A percentile compares a stretch with the other conserved stretches of the same genome.
Conservation (phyloP, 768 basidiomycete species). For the Pulveroboletus ravenelii region DNA sequence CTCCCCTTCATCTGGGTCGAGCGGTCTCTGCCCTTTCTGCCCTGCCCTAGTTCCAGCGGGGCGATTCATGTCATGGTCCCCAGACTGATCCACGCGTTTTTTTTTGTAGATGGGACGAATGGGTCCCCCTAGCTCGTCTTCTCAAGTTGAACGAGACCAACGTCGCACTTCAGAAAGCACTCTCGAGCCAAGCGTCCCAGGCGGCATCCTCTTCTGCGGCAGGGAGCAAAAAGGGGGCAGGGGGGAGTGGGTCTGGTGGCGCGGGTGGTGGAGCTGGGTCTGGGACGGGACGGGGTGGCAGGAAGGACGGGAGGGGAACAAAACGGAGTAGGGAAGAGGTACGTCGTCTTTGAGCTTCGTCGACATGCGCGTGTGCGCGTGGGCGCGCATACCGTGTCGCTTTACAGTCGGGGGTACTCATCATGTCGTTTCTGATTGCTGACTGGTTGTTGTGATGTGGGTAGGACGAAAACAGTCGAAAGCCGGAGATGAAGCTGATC, state of each 20-base stretch:
- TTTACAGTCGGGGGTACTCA: too few species aligned
- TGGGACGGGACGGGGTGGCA: conserved; percentile 28
- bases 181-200: conserved; percentile 45
- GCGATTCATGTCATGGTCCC: not conserved
- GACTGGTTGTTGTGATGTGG: not conserved
- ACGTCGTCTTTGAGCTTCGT: conserved; percentile 16
- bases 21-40: not conserved
- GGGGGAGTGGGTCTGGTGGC: conserved; percentile 24
- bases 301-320: conserved; percentile 65
- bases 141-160: conserved; percentile 84
- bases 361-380: not conserved
- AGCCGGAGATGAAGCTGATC: conserved; percentile 85
- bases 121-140: conserved; percentile 78
- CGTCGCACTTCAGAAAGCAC: conserved; percentile 67
- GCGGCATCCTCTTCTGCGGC: conserved; percentile 35
- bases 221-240: conserved; percentile 24
- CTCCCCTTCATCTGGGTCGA: too few species aligned
- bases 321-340: conserved; percentile 77
- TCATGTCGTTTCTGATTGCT: not conserved
- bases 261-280: conserved; percentile 20
- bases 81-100: not conserved
- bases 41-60: not conserved
- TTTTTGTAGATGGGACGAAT: conserved; percentile 30
- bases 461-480: conserved; percentile 71
- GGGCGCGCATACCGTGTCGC: not conserved